Evolutionary conservation across 495 filamentous ascomycete genomes (phyloP).

Genomic region (Cudoniella acicularis): DNA sequence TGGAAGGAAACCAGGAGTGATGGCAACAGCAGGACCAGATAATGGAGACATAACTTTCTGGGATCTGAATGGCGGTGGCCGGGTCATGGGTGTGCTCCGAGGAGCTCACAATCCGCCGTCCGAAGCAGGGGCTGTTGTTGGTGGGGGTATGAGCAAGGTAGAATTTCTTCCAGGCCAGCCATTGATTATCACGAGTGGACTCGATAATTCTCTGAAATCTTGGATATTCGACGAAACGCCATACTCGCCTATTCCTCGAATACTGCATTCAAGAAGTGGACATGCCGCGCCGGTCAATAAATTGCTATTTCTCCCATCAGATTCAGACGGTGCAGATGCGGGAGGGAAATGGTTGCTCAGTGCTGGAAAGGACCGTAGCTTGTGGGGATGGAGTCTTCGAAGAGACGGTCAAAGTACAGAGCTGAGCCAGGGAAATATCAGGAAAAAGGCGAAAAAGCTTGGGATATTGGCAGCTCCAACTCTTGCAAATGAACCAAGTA

Average conservation of each 20-base stretch:
- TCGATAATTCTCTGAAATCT: constrained; percentile 89
- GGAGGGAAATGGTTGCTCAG: constrained; percentile 93
- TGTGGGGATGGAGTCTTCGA: constrained; percentile 94
- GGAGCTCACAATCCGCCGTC: constrained; percentile 77
- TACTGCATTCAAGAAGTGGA: constrained; percentile 78
- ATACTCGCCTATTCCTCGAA: constrained; percentile 77
- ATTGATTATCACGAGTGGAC: constrained; percentile 81
- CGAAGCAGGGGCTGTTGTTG: constrained; percentile 30
- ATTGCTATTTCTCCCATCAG: constrained; percentile 75
- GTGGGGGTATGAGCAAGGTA: constrained; percentile 66
- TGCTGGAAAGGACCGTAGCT: constrained; percentile 77
- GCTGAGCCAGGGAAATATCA: constrained; percentile 81
- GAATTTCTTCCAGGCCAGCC: constrained; percentile 93
- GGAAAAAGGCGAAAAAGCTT: constrained; percentile 78
- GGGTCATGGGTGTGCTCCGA: constrained; percentile 75
- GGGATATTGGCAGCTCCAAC: constrained; percentile 55
- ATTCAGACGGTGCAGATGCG: constrained; percentile 83
- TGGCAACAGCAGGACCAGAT: constrained; percentile 71
- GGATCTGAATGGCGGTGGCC: constrained; percentile 87
- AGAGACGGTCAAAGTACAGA: constrained; percentile 93
- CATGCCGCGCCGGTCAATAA: constrained; percentile 81
- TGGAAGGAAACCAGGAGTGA: constrained; percentile 73
- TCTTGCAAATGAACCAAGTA: constrained; percentile 46
- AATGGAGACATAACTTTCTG: constrained; percentile 90
- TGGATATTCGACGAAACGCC: constrained; percentile 93